Evolutionary conservation across 495 filamentous ascomycete species (phyloP).

Genomic region (Xeromyces bisporus): DNA sequence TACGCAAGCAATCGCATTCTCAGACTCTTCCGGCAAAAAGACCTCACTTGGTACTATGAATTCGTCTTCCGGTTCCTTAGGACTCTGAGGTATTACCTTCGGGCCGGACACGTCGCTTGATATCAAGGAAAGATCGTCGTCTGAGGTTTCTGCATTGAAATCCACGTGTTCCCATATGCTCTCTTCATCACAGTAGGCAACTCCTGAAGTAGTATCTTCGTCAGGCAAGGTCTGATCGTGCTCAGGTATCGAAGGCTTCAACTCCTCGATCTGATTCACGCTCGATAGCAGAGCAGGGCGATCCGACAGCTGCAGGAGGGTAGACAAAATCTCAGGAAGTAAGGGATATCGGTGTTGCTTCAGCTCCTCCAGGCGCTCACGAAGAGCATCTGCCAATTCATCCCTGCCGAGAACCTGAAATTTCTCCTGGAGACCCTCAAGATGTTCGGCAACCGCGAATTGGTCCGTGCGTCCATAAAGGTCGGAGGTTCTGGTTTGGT

Average conservation of each 20-base stretch:
- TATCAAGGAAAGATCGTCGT: constrained; percentile 25
- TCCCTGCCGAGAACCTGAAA: constrained; percentile 67
- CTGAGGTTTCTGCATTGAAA: constrained; percentile 50
- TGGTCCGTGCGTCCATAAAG: constrained; percentile 65
- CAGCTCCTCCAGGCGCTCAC: constrained; percentile 43
- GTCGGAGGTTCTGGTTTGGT: constrained; percentile 28
- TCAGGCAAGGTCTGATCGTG: constrained; percentile 54
- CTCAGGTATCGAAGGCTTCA: constrained; percentile 26
- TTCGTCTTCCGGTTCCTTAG: constrained; percentile 13
- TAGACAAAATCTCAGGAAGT: constrained; percentile 62
- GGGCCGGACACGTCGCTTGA: constrained; percentile 15
- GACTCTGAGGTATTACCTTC: constrained; percentile 9
- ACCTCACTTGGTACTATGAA: constrained; percentile 23
- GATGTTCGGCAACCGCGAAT: constrained; percentile 58
- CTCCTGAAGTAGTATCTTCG: constrained; percentile 51
- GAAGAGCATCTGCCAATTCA: constrained; percentile 61
- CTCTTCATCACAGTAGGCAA: constrained; percentile 46
- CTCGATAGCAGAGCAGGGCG: constrained; percentile 54
- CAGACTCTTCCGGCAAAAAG: constrained; percentile 17
- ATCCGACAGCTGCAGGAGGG: constrained; percentile 70
- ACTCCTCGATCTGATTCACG: constrained; percentile 39
- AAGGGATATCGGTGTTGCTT: constrained; percentile 34
- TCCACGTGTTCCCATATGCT: constrained; percentile 62
- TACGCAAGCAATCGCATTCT: constrained; percentile 30
- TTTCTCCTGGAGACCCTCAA: constrained; percentile 76